A percentile compares a stretch with the other conserved stretches of the same genome.
Evolutionary conservation across 129 eudicot genomes (phyloP).

Genomic region (Helichrysum umbraculigerum): DNA sequence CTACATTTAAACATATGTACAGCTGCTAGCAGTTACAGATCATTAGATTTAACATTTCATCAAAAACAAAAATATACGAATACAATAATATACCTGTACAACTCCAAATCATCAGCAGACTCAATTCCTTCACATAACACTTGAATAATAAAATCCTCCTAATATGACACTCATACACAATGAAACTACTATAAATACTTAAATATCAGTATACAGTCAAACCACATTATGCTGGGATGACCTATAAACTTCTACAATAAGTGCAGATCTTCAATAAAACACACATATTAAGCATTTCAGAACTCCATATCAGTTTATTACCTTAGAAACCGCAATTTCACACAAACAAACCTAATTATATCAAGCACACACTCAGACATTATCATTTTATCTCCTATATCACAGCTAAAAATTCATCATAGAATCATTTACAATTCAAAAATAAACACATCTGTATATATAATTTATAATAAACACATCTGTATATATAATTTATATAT

Average conservation of each 20-base stretch:
- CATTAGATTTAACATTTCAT: neutral
- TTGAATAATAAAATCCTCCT: neutral
- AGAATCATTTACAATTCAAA: conserved; percentile 4
- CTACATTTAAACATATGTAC: neutral
- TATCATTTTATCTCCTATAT: conserved; percentile 5
- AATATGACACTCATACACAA: neutral
- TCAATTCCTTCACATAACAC: neutral
- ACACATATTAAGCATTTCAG: neutral
- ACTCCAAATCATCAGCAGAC: neutral
- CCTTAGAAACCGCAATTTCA: neutral
- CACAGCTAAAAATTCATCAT: conserved; percentile 16
- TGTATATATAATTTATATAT: neutral
- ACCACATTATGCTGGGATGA: too few relatives aligned
- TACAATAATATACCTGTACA: neutral
- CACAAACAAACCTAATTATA: neutral
- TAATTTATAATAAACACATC: conserved; percentile 1
- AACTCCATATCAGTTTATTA: conserved; percentile 18
- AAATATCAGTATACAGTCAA: neutral
- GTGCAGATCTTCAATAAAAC: conserved; percentile 4
- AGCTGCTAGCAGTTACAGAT: conserved; percentile 17
- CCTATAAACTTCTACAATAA: neutral
- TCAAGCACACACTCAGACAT: conserved; percentile 3
- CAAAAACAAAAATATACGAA: conserved; percentile 14
- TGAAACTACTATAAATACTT: neutral
- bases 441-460: conserved; percentile 19